A percentile compares a stretch with the other conserved stretches of the same genome.
Evolutionary conservation across 192 early-diverging fungal species (phyloP).

Genomic region (Umbelopsis sp.): DNA sequence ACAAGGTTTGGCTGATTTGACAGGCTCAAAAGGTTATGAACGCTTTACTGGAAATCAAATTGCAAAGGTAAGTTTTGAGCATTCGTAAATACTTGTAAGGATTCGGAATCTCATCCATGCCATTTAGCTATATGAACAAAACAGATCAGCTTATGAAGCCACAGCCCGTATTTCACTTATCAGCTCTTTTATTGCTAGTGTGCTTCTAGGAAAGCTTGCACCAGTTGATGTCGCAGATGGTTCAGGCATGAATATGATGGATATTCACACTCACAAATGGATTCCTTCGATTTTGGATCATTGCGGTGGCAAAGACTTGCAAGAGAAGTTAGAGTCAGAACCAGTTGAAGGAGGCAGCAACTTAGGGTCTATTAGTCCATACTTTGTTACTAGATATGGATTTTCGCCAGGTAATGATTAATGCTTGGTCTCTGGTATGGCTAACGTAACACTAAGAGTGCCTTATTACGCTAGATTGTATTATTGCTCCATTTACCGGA

Average conservation of each 20-base stretch:
- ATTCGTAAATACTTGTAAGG: too few species aligned
- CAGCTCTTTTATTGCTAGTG: slow-evolving; percentile 68
- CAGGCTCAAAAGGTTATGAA: slow-evolving; percentile 80
- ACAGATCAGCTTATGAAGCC: slow-evolving; percentile 36
- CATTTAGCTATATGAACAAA: slow-evolving; percentile 43
- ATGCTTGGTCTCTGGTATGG: neutral
- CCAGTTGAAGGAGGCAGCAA: slow-evolving; percentile 39
- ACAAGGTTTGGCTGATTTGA: slow-evolving; percentile 58
- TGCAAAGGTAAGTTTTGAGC: slow-evolving; percentile 51
- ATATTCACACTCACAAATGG: slow-evolving; percentile 63
- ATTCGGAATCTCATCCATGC: neutral
- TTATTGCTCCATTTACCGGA: slow-evolving; percentile 70
- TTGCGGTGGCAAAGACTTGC: slow-evolving; percentile 41
- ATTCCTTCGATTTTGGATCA: slow-evolving; percentile 42
- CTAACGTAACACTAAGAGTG: too few species aligned
- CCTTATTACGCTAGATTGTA: slow-evolving; percentile 41
- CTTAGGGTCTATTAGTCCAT: slow-evolving; percentile 56
- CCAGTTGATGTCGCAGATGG: slow-evolving; percentile 75
- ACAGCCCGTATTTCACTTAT: slow-evolving; percentile 73
- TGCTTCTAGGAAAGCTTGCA: slow-evolving; percentile 58
- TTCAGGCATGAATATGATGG: slow-evolving; percentile 80
- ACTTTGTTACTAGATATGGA: slow-evolving; percentile 69
- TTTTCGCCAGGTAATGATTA: slow-evolving; percentile 51
- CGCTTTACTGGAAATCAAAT: slow-evolving; percentile 81
- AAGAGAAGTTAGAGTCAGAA: slow-evolving; percentile 45